A percentile compares a stretch with the other conserved stretches of the same genome.
These are phyloP conservation scores for Stagonosporopsis rhizophila DNA, from an alignment of 2,329 filamentous ascomycete genomes.

Conservation along the genomic window DNA sequence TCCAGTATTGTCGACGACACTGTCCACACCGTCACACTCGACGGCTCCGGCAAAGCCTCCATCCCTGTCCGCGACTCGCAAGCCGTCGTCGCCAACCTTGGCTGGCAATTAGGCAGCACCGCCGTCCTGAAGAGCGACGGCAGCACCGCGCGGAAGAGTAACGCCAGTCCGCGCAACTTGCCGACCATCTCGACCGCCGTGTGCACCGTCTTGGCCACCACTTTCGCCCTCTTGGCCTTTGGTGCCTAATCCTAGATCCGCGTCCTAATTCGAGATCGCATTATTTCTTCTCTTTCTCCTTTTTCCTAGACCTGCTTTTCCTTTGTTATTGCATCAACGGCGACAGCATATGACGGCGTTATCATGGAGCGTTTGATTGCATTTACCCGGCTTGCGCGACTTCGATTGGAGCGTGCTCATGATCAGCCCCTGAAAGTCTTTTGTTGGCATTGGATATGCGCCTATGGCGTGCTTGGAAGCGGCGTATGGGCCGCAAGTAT, in stretches of 20 bases:
- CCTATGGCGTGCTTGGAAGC: slow-evolving; percentile 9
- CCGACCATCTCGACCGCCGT: slow-evolving; percentile 21
- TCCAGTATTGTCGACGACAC: slow-evolving; percentile 45
- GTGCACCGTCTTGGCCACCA: slow-evolving; percentile 20
- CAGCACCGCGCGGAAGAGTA: slow-evolving; percentile 39
- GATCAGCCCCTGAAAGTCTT: slow-evolving; percentile 2
- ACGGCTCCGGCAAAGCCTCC: slow-evolving; percentile 31
- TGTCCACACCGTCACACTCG: slow-evolving; percentile 36
- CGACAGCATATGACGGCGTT: slow-evolving; percentile 19
- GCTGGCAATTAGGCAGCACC: slow-evolving; percentile 47
- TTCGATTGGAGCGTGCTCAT: slow-evolving; percentile 9
- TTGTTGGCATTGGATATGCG: slow-evolving; percentile 7
- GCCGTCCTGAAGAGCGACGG: slow-evolving; percentile 39
- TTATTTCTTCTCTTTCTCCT: slow-evolving; percentile 1
- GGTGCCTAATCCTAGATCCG: slow-evolving; percentile 7
- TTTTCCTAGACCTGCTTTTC: background rate
- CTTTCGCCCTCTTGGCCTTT: slow-evolving; percentile 7
- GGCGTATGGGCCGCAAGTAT: slow-evolving; percentile 3
- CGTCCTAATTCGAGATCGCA: slow-evolving; percentile 12
- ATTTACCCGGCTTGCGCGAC: background rate
- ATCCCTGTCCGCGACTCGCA: slow-evolving; percentile 53
- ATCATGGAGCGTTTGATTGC: slow-evolving; percentile 7
- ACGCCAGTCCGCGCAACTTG: slow-evolving; percentile 23
- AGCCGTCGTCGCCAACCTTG: slow-evolving; percentile 57
- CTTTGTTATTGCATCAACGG: slow-evolving; percentile 13